Base-by-base conservation (phyloP, 768 basidiomycete genomes). In the Boletus pseudo-olivaceus region DNA sequence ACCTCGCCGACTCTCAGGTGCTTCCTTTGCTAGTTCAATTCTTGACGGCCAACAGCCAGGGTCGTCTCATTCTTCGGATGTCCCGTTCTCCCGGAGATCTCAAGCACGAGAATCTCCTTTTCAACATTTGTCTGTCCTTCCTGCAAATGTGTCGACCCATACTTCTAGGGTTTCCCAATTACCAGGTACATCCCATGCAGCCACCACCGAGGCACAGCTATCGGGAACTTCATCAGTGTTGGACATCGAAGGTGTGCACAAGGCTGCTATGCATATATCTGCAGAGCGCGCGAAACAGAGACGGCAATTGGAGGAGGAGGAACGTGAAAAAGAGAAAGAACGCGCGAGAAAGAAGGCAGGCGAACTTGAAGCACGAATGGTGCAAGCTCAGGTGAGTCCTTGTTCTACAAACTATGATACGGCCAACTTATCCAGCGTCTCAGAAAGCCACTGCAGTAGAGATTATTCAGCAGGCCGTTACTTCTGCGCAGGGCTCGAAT, bases 221-320 rank as follows among this genome's bases (percentile, higher is more conserved):
- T 58, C 65, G 19, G 67, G 66, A 39, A 54, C 64, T 11, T 46
- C 72, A 6, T 64, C 68, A 37, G 54, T 57, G 26, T 67, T 74
- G 33, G 82, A 84, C 51, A 63, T 88, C 30, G 87, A 91, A 47
- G 82, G 82, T 48, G 80, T 75, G n/a, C 78, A 81, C 53, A 88
- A 88, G 67, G 82, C 84, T 43, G 73, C 85, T 17, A 93, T 94
- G 93, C 91, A 92, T 55, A 80, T 71, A 51, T 89, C 89, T 7
- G 93, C 93, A 2, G 91, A 90, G 57, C 81, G 91, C 38, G 93
- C 93, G 7, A 86, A 83, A 63, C 80, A 87, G 57, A 77, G 93
- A 50, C 76, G 90, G 44, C 85, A 90, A 62, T 80, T 87, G 47
- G 93, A 94, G 61, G 93, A 95, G 66, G 87, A 84, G 56, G 86